These are phyloP conservation scores for Papiliotrema nemorosa DNA, from an alignment of 1,284 basidiomycete species.

Conservation along the genomic window DNA sequence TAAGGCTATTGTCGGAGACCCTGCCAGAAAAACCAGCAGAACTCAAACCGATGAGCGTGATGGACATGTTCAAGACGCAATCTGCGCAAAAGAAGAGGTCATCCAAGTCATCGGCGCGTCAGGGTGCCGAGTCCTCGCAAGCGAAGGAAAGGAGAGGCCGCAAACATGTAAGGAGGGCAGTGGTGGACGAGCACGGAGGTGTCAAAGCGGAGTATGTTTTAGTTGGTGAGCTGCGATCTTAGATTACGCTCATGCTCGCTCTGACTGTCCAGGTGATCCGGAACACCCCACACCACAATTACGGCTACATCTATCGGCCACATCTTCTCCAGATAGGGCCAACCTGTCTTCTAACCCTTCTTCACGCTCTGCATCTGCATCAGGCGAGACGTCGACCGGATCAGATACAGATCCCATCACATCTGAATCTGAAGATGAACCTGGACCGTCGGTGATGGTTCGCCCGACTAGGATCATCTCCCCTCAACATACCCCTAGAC, in stretches of 20 bases:
- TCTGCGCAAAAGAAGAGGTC: constrained; percentile 4
- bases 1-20: constrained; percentile 13
- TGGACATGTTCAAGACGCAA: constrained; percentile 23
- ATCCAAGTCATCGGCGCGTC: constrained; percentile 3
- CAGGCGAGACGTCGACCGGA: background rate
- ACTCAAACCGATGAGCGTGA: constrained; percentile 29
- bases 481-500: constrained; percentile 4
- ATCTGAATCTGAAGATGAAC: constrained; percentile 3
- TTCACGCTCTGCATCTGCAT: background rate
- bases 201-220: constrained; percentile 49
- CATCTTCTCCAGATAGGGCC: constrained; percentile 9
- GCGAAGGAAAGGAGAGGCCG: constrained; percentile 1
- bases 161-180: constrained; percentile 15
- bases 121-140: too few species aligned
- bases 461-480: background rate
- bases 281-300: constrained; percentile 44
- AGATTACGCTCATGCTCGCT: background rate
- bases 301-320: constrained; percentile 34
- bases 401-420: background rate
- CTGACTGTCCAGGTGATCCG: constrained; percentile 34
- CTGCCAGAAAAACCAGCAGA: background rate
- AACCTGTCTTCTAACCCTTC: background rate
- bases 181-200: constrained; percentile 21
- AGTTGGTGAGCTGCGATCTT: constrained; percentile 32
- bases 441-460: background rate